A percentile compares a stretch with the other conserved stretches of the same genome.
phyloP scores from a whole-genome alignment of 140 eudicot genomes.

The Oenanthe javanica region DNA sequence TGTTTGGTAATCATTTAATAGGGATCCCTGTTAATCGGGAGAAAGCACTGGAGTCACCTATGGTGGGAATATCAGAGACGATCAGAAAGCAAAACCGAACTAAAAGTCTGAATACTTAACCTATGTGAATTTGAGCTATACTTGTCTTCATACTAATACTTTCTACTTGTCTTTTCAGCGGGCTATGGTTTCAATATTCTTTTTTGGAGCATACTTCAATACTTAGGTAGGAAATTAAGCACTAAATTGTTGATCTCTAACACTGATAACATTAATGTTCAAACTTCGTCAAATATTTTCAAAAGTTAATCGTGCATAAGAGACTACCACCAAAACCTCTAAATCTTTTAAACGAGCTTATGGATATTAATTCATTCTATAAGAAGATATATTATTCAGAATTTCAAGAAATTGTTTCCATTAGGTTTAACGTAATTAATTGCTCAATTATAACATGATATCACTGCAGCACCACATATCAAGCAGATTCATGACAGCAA shows the following conservation, averaged over 20 bases:
- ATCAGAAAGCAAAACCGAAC: too few relatives aligned
- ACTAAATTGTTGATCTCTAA: neutral
- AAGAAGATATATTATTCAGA: too few relatives aligned
- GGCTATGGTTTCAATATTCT: neutral
- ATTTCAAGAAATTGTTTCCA: too few relatives aligned
- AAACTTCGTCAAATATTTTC: too few relatives aligned
- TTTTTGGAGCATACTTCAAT: neutral
- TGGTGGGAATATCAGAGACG: neutral
- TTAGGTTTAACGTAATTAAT: neutral
- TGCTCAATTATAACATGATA: conserved; percentile 15
- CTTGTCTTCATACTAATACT: neutral
- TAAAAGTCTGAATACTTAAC: neutral
- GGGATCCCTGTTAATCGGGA: neutral
- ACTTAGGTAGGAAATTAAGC: neutral
- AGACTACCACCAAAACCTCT: too few relatives aligned
- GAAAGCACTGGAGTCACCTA: neutral
- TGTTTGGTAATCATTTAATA: neutral
- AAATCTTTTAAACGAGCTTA: too few relatives aligned
- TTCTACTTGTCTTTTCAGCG: neutral
- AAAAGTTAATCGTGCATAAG: too few relatives aligned
- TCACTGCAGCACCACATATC: neutral
- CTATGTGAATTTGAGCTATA: neutral
- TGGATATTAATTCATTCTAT: too few relatives aligned
- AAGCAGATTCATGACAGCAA: neutral
- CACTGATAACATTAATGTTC: too few relatives aligned